A percentile compares a stretch with the other conserved stretches of the same genome.
phyloP scores from a whole-genome alignment of 495 filamentous ascomycete species.

The Aspergillus leporis region DNA sequence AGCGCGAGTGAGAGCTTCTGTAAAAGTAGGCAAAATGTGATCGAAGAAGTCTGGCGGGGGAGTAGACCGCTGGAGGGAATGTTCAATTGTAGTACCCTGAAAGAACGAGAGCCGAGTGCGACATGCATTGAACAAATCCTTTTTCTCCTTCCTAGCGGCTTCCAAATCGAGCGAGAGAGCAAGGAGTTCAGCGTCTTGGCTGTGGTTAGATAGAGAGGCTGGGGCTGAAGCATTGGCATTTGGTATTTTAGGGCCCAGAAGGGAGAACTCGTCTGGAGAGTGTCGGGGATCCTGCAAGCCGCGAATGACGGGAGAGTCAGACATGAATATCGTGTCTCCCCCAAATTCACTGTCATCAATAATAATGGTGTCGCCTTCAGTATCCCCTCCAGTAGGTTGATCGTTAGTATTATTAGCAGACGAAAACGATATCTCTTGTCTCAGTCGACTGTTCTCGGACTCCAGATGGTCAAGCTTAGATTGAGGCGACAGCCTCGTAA shows the following conservation, averaged over 20 bases:
- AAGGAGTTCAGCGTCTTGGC: slow-evolving; percentile 25
- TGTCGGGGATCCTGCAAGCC: slow-evolving; percentile 11
- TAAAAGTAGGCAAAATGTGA: slow-evolving; percentile 33
- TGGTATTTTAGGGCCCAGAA: slow-evolving; percentile 15
- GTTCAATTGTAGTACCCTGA: slow-evolving; percentile 33
- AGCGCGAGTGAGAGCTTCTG: slow-evolving; percentile 36
- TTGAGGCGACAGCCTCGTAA: slow-evolving; percentile 25
- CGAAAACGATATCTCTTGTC: slow-evolving; percentile 22
- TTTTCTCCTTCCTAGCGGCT: slow-evolving; percentile 40
- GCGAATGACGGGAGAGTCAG: slow-evolving; percentile 39
- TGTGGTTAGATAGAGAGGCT: slow-evolving; percentile 13
- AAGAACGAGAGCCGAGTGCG: slow-evolving; percentile 34
- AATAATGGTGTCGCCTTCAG: slow-evolving; percentile 32
- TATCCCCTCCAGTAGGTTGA: slow-evolving; percentile 1
- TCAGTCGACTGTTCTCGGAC: slow-evolving; percentile 19
- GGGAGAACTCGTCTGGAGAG: slow-evolving; percentile 21
- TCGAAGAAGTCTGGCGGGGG: slow-evolving; percentile 43
- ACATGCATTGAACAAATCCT: slow-evolving; percentile 40
- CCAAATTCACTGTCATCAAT: slow-evolving; percentile 34
- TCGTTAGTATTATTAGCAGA: slow-evolving; percentile 10
- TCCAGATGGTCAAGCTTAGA: slow-evolving; percentile 25
- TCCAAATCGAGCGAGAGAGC: slow-evolving; percentile 36
- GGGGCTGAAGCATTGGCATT: slow-evolving; percentile 21
- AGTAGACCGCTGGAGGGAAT: slow-evolving; percentile 34
- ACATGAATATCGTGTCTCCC: slow-evolving; percentile 29